Percentiles rank a stretch among this genome's conserved stretches.
phyloP scores from a whole-genome alignment of 2,329 filamentous ascomycete genomes.

The Aspergillus luchuensis region DNA sequence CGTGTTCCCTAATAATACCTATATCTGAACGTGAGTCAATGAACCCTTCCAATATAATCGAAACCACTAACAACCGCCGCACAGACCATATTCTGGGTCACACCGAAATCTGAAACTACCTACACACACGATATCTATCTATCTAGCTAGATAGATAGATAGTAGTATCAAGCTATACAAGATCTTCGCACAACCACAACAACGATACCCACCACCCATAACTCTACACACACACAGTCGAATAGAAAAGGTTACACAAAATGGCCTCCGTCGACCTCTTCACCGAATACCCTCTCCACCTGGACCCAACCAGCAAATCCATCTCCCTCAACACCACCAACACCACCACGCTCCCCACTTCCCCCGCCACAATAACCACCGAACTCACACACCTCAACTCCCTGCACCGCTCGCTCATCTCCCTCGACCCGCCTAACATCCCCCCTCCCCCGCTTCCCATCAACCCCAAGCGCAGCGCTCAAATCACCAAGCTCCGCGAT shows the following conservation, averaged over 20 bases:
- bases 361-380: slow-evolving; percentile 48
- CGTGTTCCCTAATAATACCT: background rate
- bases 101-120: background rate
- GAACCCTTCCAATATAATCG: background rate
- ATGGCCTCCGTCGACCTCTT: slow-evolving; percentile 55
- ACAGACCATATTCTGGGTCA: slow-evolving; percentile 4
- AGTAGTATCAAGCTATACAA: too few species aligned
- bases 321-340: slow-evolving; percentile 57
- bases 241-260: slow-evolving; percentile 5
- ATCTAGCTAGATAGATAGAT: background rate
- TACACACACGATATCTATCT: background rate
- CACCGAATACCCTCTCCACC: slow-evolving; percentile 75
- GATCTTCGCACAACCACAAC: background rate
- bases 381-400: slow-evolving; percentile 75
- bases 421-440: slow-evolving; percentile 64
- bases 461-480: slow-evolving; percentile 85
- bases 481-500: slow-evolving; percentile 89
- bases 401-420: slow-evolving; percentile 72
- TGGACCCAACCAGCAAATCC: slow-evolving; percentile 81
- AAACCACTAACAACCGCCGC: slow-evolving; percentile 1
- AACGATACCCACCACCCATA: background rate
- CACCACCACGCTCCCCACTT: slow-evolving; percentile 29
- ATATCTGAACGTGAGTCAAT: background rate
- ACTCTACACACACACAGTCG: background rate
- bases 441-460: slow-evolving; percentile 87